Conservation (phyloP, 1,139 yeast species). For the Debaryomyces subglobosus region DNA sequence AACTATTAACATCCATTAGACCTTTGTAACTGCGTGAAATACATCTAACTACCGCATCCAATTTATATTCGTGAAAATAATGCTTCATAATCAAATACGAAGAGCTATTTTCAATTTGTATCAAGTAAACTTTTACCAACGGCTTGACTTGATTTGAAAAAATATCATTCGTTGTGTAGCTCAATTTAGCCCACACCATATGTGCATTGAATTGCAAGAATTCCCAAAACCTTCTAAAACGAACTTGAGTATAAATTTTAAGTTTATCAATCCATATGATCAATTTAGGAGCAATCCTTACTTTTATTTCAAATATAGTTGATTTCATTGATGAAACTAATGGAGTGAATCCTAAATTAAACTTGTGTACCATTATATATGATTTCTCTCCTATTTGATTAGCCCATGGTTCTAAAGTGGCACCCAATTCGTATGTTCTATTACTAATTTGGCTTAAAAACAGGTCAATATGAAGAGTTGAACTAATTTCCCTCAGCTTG, state of each 20-base stretch:
- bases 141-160: background rate
- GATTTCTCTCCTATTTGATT: background rate
- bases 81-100: background rate
- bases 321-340: background rate
- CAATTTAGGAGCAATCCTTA: background rate
- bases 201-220: background rate
- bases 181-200: background rate
- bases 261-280: background rate
- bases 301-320: background rate
- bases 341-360: background rate
- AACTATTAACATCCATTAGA: slow-evolving; percentile 10
- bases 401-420: background rate
- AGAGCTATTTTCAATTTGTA: background rate
- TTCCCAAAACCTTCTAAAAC: background rate
- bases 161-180: background rate
- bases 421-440: background rate
- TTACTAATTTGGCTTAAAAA: background rate
- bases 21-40: slow-evolving; percentile 1
- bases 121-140: background rate
- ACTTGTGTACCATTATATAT: background rate
- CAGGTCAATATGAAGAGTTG: slow-evolving; percentile 1
- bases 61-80: background rate
- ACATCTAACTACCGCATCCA: background rate
- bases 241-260: background rate
- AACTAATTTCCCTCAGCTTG: slow-evolving; percentile 1